Percentiles rank a stretch among this genome's conserved stretches.
Conservation (phyloP, 75 land plant species). For the Gnetum montanum region DNA sequence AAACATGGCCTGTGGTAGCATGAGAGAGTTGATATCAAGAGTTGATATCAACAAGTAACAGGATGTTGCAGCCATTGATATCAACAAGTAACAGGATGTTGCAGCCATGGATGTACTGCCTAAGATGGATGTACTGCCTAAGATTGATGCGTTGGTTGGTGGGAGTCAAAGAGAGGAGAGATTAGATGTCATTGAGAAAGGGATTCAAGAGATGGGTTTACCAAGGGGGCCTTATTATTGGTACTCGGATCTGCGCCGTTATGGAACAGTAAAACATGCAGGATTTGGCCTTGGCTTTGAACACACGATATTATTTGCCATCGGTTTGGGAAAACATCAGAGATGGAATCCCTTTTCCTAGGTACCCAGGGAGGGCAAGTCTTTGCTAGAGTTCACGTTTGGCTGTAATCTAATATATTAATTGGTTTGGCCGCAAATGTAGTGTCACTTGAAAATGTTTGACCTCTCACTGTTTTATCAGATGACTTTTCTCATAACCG, state of each 20-base stretch:
- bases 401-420: too few species aligned
- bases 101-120: constrained; percentile 99
- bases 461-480: too few species aligned
- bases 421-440: too few species aligned
- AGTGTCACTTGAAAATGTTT: too few species aligned
- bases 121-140: constrained; percentile 99
- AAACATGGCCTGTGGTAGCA: too few species aligned
- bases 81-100: too few species aligned
- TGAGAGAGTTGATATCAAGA: too few species aligned
- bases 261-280: constrained; percentile 88
- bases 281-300: constrained; percentile 98
- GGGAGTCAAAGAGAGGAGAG: constrained; percentile 77
- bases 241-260: constrained; percentile 89
- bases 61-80: constrained; percentile 98
- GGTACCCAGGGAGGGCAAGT: constrained; percentile 94
- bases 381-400: constrained; percentile 35
- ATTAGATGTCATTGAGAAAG: constrained; percentile 16
- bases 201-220: constrained; percentile 72
- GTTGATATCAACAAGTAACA: too few species aligned
- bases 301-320: constrained; percentile 92
- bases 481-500: too few species aligned
- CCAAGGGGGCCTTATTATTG: constrained; percentile 93
- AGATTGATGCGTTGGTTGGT: constrained; percentile 43
- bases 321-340: constrained; percentile 93
- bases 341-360: constrained; percentile 93